These are phyloP conservation scores for Microbotryum silenes-acaulis DNA, from an alignment of 1,284 basidiomycete species.

Conservation along the genomic window DNA sequence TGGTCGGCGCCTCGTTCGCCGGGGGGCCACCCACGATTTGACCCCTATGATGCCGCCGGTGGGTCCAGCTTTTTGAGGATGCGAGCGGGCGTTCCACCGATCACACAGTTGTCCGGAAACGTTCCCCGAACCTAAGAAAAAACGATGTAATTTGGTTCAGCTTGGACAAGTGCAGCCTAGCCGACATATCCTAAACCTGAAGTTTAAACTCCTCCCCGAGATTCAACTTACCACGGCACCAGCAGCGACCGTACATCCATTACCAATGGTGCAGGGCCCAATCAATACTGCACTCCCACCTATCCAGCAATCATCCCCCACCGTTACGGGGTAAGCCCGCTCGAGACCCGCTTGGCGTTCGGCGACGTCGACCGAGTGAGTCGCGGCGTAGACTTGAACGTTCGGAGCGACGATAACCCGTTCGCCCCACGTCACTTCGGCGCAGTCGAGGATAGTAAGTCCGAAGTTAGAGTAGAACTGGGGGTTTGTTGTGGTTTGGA, in stretches of 20 bases:
- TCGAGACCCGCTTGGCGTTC: slow-evolving; percentile 30
- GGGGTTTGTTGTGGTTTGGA: too few species aligned
- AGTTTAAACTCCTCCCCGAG: too few species aligned
- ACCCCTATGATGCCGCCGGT: neutral
- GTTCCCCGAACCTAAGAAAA: slow-evolving; percentile 15
- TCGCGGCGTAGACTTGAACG: slow-evolving; percentile 34
- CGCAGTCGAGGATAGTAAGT: slow-evolving; percentile 21
- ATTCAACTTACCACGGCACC: slow-evolving; percentile 13
- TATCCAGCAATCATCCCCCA: slow-evolving; percentile 34
- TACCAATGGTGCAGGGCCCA: slow-evolving; percentile 23
- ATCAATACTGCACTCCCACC: slow-evolving; percentile 27
- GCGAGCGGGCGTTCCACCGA: slow-evolving; percentile 21
- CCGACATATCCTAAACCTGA: too few species aligned
- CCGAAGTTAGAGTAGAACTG: slow-evolving; percentile 32
- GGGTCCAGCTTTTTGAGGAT: slow-evolving; percentile 17
- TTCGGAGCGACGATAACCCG: slow-evolving; percentile 21
- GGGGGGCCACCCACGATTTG: too few species aligned
- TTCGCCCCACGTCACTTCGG: slow-evolving; percentile 23
- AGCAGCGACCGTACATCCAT: slow-evolving; percentile 23
- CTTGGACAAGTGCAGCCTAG: too few species aligned
- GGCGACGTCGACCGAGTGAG: slow-evolving; percentile 24
- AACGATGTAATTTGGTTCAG: too few species aligned
- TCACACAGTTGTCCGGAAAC: slow-evolving; percentile 23
- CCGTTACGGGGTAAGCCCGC: slow-evolving; percentile 33
- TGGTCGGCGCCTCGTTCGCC: too few species aligned